Percentiles rank a stretch among this genome's conserved stretches.
Evolutionary conservation across 2,329 filamentous ascomycete species (phyloP).

Genomic region (Aspergillus tubingensis): DNA sequence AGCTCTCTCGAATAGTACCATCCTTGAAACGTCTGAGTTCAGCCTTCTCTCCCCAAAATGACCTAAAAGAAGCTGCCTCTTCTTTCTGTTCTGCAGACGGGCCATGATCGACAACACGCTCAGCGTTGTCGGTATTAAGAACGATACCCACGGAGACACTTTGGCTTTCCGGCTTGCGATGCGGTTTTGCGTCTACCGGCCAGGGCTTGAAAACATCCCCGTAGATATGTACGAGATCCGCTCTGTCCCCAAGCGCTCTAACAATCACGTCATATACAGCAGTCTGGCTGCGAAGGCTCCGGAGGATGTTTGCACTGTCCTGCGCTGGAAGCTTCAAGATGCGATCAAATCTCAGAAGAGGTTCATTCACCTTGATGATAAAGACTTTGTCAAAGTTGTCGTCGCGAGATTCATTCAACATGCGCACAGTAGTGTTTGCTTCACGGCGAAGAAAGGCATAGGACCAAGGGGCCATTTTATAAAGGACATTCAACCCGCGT

Average conservation of each 20-base stretch:
- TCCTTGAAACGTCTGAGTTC: conserved; percentile 94
- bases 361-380: conserved; percentile 61
- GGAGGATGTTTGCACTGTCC: conserved; percentile 30
- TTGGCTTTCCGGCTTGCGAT: conserved; percentile 28
- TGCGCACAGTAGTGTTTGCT: conserved; percentile 70
- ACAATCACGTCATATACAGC: conserved; percentile 65
- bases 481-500: conserved; percentile 77
- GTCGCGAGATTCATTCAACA: conserved; percentile 70
- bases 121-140: conserved; percentile 71
- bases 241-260: conserved; percentile 74
- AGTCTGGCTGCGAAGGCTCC: conserved; percentile 32
- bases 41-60: conserved; percentile 93
- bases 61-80: conserved; percentile 76
- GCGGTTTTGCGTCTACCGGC: conserved; percentile 48
- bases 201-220: conserved; percentile 46
- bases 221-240: conserved; percentile 65
- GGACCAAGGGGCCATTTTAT: conserved; percentile 88
- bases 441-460: conserved; percentile 72
- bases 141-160: conserved; percentile 66
- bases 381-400: conserved; percentile 87
- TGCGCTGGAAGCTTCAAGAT: conserved; percentile 42
- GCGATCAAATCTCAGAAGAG: conserved; percentile 58
- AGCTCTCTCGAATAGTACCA: conserved; percentile 86
- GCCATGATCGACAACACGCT: conserved; percentile 81
- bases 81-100: conserved; percentile 83